Conservation (phyloP, 345 rosid genomes). For the Euclidium syriacum region DNA sequence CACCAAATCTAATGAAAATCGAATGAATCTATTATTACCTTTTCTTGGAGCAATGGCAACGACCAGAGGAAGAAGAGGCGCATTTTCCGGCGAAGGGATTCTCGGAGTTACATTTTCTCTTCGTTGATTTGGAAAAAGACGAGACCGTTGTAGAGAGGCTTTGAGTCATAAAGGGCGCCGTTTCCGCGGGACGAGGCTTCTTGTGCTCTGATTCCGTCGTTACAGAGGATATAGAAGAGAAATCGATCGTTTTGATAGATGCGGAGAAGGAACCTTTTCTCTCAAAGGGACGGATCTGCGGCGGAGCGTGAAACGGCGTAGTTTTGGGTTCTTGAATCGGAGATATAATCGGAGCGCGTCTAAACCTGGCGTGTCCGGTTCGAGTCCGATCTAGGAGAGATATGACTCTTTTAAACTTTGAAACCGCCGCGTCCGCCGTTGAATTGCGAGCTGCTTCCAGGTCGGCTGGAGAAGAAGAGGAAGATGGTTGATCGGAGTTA, state of each 20-base stretch:
- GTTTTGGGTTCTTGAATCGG: slow-evolving; percentile 26
- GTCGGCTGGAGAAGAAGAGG: slow-evolving; percentile 33
- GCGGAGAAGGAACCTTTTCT: slow-evolving; percentile 40
- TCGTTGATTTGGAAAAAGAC: slow-evolving; percentile 42
- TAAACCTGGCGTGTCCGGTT: slow-evolving; percentile 93
- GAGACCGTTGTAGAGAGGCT: slow-evolving; percentile 54
- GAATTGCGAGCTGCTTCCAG: slow-evolving; percentile 50
- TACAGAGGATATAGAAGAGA: slow-evolving; percentile 54
- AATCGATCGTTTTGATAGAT: slow-evolving; percentile 49
- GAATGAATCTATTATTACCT: slow-evolving; percentile 37
- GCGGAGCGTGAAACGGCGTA: slow-evolving; percentile 55
- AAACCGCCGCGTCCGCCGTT: slow-evolving; percentile 66
- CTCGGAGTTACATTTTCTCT: slow-evolving; percentile 74
- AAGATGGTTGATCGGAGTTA: slow-evolving; percentile 25
- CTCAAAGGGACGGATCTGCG: slow-evolving; percentile 19
- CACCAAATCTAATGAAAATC: neutral
- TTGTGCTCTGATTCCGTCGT: slow-evolving; percentile 30
- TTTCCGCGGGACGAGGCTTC: slow-evolving; percentile 42
- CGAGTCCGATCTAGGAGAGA: slow-evolving; percentile 78
- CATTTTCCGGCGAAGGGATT: slow-evolving; percentile 53
- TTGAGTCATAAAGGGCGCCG: slow-evolving; percentile 58
- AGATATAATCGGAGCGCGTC: slow-evolving; percentile 52
- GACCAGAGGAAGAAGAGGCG: slow-evolving; percentile 50
- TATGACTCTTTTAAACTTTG: slow-evolving; percentile 76
- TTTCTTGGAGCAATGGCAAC: slow-evolving; percentile 93